Base-by-base conservation (phyloP, 208 protist species). In the Cochliopodium minus region DNA sequence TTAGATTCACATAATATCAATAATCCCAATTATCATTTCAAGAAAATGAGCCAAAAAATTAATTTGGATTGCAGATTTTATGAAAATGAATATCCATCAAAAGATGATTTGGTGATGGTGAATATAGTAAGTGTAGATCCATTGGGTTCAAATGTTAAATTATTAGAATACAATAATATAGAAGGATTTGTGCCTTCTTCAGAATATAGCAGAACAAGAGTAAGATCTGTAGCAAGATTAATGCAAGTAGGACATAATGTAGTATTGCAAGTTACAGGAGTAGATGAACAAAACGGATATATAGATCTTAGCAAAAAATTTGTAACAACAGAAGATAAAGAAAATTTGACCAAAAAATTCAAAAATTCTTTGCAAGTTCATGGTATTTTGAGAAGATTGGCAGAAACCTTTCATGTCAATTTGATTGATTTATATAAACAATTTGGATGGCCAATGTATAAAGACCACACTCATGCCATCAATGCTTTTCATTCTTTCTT, bases 101-200 rank as follows among this genome's bases (percentile, higher is more conserved):
- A 92, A 7, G 86, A 95, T 51, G 82, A 97, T 42, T 72, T 91
- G 17, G 94, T 98, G 1, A 94, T 95, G 85, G 92, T 97, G 15
- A 87, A 82, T 46, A 87, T 96, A 11, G 77, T 74, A 17, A 67
- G 73, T 30, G 90, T 97, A 28, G 80, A 74, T 30, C 86, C 90
- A 51, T 88, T 85, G 9, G 88, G 84, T 35, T 83, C 84, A 20
- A 78, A 88, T 38, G 89, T 93, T 29, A 72, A 79, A 52, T 78
- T 97, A 11, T 66, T 97, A 17, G 94, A 99, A 72, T 99, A 98
- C 66, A 82, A 94, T 62, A 91, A 95, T 69, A 85, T 86, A 28
- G 93, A 98, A 66, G 94, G 93, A 57, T 96, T 97, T 77, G 96
- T 99, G 70, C 79, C 94, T 6, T 85, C 91, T 51, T 91, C 86